Evolutionary conservation across 768 basidiomycete genomes (phyloP).

Genomic region (Collybia sordida): DNA sequence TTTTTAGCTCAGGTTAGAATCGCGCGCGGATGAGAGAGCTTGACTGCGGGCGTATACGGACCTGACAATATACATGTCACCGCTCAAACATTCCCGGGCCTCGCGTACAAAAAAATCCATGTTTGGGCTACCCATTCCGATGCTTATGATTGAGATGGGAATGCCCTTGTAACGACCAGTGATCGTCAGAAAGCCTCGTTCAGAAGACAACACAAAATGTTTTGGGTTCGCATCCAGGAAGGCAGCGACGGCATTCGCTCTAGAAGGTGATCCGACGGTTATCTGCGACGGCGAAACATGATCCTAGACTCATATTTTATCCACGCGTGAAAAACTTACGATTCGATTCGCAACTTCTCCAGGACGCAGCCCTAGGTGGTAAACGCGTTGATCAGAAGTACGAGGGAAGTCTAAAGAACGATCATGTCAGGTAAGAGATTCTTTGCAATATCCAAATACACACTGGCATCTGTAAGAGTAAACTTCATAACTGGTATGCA

Average conservation of each 20-base stretch:
- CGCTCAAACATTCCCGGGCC: slow-evolving; percentile 68
- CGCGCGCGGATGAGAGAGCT: too few species aligned
- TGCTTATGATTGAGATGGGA: slow-evolving; percentile 73
- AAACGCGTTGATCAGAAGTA: slow-evolving; percentile 70
- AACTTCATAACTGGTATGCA: slow-evolving; percentile 25
- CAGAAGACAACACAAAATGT: slow-evolving; percentile 64
- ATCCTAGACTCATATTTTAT: too few species aligned
- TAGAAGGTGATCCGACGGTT: slow-evolving; percentile 72
- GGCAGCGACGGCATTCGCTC: slow-evolving; percentile 59
- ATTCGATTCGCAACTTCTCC: slow-evolving; percentile 84
- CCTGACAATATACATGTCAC: slow-evolving; percentile 57
- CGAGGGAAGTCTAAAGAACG: slow-evolving; percentile 66
- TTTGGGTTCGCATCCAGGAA: slow-evolving; percentile 59
- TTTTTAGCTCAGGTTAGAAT: slow-evolving; percentile 2
- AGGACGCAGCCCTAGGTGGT: slow-evolving; percentile 72
- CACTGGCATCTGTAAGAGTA: slow-evolving; percentile 65
- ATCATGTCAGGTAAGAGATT: neutral
- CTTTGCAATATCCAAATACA: slow-evolving; percentile 22
- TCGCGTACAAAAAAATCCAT: slow-evolving; percentile 87
- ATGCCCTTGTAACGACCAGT: slow-evolving; percentile 63
- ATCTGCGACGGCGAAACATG: slow-evolving; percentile 37
- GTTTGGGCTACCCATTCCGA: slow-evolving; percentile 83
- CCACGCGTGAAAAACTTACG: slow-evolving; percentile 34
- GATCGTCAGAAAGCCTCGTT: slow-evolving; percentile 74
- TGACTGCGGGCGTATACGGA: slow-evolving; percentile 18